Evolutionary conservation across 2,329 filamentous ascomycete genomes (phyloP).

Genomic region (Cladosporium sp.): DNA sequence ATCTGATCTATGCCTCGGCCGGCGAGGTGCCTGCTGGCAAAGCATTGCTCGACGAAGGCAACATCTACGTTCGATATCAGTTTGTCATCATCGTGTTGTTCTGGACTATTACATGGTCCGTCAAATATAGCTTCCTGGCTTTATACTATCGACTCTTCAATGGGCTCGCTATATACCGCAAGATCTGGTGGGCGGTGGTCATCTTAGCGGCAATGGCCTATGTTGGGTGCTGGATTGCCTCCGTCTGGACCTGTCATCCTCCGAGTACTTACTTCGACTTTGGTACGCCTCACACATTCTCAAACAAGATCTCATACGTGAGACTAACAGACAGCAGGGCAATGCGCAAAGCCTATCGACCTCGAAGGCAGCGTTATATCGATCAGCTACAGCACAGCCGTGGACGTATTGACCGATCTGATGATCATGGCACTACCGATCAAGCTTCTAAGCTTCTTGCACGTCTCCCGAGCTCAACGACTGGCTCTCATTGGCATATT

Average conservation of each 20-base stretch:
- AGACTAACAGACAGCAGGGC: background rate
- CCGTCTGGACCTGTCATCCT: conserved; percentile 15
- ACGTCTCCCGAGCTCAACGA: conserved; percentile 2
- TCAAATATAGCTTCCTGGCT: conserved; percentile 17
- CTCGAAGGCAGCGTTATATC: conserved; percentile 16
- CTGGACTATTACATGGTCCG: conserved; percentile 8
- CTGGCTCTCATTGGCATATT: conserved; percentile 5
- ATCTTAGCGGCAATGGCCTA: conserved; percentile 6
- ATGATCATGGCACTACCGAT: conserved; percentile 21
- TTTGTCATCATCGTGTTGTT: conserved; percentile 16
- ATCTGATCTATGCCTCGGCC: conserved; percentile 9
- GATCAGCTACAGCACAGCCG: conserved; percentile 19
- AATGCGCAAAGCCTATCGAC: conserved; percentile 17
- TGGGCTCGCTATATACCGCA: conserved; percentile 6
- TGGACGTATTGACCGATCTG: conserved; percentile 15
- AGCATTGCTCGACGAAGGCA: conserved; percentile 8
- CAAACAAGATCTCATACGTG: too few species aligned
- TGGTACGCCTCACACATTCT: background rate
- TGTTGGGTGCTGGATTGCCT: conserved; percentile 14
- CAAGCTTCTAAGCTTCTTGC: conserved; percentile 11
- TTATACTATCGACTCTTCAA: conserved; percentile 15
- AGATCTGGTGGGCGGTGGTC: conserved; percentile 3
- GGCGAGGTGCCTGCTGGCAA: conserved; percentile 12
- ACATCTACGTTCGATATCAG: conserved; percentile 14
- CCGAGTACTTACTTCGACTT: conserved; percentile 17